phyloP scores from a whole-genome alignment of 1,139 yeast genomes.

The Candida freyschussii region DNA sequence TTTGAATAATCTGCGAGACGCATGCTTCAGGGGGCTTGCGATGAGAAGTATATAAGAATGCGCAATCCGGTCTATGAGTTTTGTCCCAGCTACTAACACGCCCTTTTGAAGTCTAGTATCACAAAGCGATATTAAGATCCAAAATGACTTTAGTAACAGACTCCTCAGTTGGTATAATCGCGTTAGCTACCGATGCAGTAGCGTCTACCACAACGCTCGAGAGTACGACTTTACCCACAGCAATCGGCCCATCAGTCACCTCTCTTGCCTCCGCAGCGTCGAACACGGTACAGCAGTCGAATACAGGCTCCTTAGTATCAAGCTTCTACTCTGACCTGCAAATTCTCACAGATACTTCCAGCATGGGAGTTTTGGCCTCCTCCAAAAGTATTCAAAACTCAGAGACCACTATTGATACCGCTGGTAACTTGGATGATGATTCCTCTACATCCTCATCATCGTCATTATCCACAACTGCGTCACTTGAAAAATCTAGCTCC shows the following conservation, averaged over 20 bases:
- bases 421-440: slow-evolving; percentile 5
- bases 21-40: no score
- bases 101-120: no score
- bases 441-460: background rate
- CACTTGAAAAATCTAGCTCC: slow-evolving; percentile 3
- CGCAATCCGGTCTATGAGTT: no score
- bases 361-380: slow-evolving; percentile 12
- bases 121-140: no score
- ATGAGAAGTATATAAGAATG: no score
- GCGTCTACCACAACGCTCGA: background rate
- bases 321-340: slow-evolving; percentile 23
- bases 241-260: slow-evolving; percentile 9
- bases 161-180: slow-evolving; percentile 7
- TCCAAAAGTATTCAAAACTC: slow-evolving; percentile 7
- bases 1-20: no score
- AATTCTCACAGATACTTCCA: slow-evolving; percentile 22
- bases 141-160: slow-evolving; percentile 10
- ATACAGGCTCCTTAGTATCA: slow-evolving; percentile 7
- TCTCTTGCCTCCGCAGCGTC: slow-evolving; percentile 1
- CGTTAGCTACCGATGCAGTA: slow-evolving; percentile 10
- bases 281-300: background rate
- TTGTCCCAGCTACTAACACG: no score
- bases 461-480: slow-evolving; percentile 2
- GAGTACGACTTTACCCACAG: slow-evolving; percentile 11
- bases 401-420: slow-evolving; percentile 3